Evolutionary conservation across 176 grass and related monocot genomes (phyloP), one percentile per base, ranked within the genome.

Genomic region (Otatea glauca): DNA sequence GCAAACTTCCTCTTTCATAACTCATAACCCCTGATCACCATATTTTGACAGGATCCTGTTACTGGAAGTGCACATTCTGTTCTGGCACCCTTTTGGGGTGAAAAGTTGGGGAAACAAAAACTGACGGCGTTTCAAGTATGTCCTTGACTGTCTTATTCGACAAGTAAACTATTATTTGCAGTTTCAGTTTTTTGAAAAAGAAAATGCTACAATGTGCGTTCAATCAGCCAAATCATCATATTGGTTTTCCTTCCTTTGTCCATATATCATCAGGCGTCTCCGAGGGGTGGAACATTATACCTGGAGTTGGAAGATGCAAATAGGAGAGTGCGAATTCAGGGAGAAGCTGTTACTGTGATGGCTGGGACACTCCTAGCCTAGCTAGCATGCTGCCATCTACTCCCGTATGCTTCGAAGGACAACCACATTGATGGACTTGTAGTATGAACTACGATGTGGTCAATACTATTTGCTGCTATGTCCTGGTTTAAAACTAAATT

Each of bases 281-380:
- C 89, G 17, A 92, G 92, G 79, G 64, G 92, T 63, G 94, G 94
- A 35, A 81, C 51, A 77, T 24, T 97, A 74, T 82, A 87, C 74
- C 72, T 94, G 53, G 76, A 94, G 68, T 39, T 93, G 76, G 94
- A 86, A 15, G 89, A 84, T 54, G 54, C 79, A 53, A 29, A 44
- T 24, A 65, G 50, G 75, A 91, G 91, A 49, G 87, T 97, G 58
- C 27, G n/a, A 54, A 93, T 97, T 65, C 76, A 75, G 56, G 94
- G 94, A 77, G 87, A 94, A 88, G 89, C 91, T 59, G 65, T 97
- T 12, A 94, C 85, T 82, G 85, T 92, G 67, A 96, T 96, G 91
- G 21, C 53, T 34, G 94, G 94, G 38, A 89, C 84, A 0, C 24
- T 78, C 41, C 41, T 78, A 42, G 59, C 5, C 9, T 65, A 78